These are phyloP conservation scores for Kazachstania viticola DNA, from an alignment of 805 yeast species.

Conservation along the genomic window DNA sequence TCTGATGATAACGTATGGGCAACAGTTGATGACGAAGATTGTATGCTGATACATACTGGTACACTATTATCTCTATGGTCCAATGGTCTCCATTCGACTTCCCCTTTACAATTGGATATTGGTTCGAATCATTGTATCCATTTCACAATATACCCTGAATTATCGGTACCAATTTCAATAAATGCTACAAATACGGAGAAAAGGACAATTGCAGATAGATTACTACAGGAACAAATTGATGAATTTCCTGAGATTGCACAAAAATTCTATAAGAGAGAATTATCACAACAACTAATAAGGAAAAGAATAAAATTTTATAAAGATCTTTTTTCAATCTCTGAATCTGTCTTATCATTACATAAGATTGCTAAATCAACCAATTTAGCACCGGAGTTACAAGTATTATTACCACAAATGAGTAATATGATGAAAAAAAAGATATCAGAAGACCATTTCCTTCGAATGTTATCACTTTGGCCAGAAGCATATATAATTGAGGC, in stretches of 20 bases:
- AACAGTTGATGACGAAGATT: slow-evolving; percentile 15
- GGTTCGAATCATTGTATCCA: slow-evolving; percentile 7
- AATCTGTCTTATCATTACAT: slow-evolving; percentile 21
- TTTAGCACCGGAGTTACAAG: slow-evolving; percentile 12
- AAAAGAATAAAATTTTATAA: slow-evolving; percentile 12
- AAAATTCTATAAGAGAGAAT: slow-evolving; percentile 14
- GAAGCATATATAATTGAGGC: slow-evolving; percentile 16
- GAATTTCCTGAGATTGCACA: slow-evolving; percentile 18
- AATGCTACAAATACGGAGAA: background rate
- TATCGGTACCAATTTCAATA: slow-evolving; percentile 6
- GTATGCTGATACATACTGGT: slow-evolving; percentile 23
- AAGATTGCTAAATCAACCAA: slow-evolving; percentile 14
- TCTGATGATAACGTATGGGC: slow-evolving; percentile 20
- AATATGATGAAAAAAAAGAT: slow-evolving; percentile 21
- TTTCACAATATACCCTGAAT: slow-evolving; percentile 15
- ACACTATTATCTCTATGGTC: slow-evolving; percentile 11
- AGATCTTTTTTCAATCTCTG: slow-evolving; percentile 16
- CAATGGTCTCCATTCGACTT: slow-evolving; percentile 13
- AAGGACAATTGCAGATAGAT: slow-evolving; percentile 5
- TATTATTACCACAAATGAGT: slow-evolving; percentile 20
- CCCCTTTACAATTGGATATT: slow-evolving; percentile 15
- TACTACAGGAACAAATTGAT: slow-evolving; percentile 15
- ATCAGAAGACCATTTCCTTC: slow-evolving; percentile 14
- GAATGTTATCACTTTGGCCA: slow-evolving; percentile 23
- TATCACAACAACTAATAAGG: slow-evolving; percentile 7